These are phyloP conservation scores for Ormosia semicastrata DNA, from an alignment of 306 rosid genomes.

Conservation along the genomic window DNA sequence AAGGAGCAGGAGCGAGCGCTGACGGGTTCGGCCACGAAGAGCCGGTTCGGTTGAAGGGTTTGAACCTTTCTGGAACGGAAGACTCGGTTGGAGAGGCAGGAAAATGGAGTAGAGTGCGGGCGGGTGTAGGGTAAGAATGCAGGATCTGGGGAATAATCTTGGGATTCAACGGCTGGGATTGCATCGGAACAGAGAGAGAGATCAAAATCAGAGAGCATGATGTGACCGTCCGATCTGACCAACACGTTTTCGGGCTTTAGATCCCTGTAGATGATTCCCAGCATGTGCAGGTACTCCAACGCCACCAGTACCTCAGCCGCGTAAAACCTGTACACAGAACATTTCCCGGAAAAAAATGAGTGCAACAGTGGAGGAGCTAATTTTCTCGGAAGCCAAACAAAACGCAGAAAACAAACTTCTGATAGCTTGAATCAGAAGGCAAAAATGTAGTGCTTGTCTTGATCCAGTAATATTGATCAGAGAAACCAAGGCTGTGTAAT, in stretches of 20 bases:
- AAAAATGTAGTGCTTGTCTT: slow-evolving; percentile 27
- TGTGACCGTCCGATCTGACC: slow-evolving; percentile 97
- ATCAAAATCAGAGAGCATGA: slow-evolving; percentile 97
- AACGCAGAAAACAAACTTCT: background rate
- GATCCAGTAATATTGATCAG: slow-evolving; percentile 14
- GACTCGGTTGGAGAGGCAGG: slow-evolving; percentile 56
- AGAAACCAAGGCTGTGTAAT: background rate
- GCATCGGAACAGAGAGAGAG: slow-evolving; percentile 79
- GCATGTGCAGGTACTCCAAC: slow-evolving; percentile 94
- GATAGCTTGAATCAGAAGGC: background rate
- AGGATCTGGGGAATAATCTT: slow-evolving; percentile 34
- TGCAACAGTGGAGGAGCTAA: background rate
- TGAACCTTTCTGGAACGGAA: slow-evolving; percentile 84
- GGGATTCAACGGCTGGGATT: slow-evolving; percentile 85
- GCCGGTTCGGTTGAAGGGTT: slow-evolving; percentile 57
- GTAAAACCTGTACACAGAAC: slow-evolving; percentile 63
- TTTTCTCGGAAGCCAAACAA: slow-evolving; percentile 8
- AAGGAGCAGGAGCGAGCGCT: slow-evolving; percentile 81
- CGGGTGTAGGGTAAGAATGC: slow-evolving; percentile 38
- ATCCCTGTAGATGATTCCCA: slow-evolving; percentile 96
- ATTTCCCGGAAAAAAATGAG: background rate
- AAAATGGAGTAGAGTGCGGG: slow-evolving; percentile 37
- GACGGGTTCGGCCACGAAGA: slow-evolving; percentile 93
- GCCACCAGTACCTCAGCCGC: slow-evolving; percentile 97
- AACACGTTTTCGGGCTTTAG: slow-evolving; percentile 93